Conservation (phyloP, 1,139 yeast species). For the Taiozyma sp. region DNA sequence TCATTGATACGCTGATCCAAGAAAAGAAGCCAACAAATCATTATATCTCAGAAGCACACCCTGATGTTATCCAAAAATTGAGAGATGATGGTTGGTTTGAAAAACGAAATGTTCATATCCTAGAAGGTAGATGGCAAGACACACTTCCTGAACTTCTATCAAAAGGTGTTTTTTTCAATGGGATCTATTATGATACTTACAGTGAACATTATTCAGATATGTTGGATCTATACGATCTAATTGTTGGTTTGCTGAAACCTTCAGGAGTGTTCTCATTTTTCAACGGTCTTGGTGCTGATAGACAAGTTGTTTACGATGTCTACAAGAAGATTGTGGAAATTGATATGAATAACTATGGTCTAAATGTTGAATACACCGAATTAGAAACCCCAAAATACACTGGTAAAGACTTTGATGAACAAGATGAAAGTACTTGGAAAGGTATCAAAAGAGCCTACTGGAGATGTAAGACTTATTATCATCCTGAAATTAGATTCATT, state of each 20-base stretch:
- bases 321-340: conserved; percentile 77
- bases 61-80: conserved; percentile 75
- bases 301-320: conserved; percentile 85
- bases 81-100: conserved; percentile 81
- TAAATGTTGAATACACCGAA: conserved; percentile 30
- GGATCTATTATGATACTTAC: conserved; percentile 90
- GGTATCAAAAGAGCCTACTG: conserved; percentile 71
- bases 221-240: conserved; percentile 76
- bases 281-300: conserved; percentile 95
- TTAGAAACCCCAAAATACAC: conserved; percentile 19
- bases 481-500: conserved; percentile 53
- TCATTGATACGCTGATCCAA: conserved; percentile 78
- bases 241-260: conserved; percentile 80
- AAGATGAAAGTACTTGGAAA: conserved; percentile 54
- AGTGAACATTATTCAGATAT: conserved; percentile 85
- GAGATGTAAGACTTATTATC: conserved; percentile 65
- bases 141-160: conserved; percentile 60
- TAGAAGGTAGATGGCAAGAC: conserved; percentile 93
- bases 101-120: conserved; percentile 61
- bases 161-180: conserved; percentile 75
- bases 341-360: conserved; percentile 77
- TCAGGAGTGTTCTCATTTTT: conserved; percentile 83
- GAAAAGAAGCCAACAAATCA: conserved; percentile 57
- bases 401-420: conserved; percentile 15
- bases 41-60: conserved; percentile 93